Evolutionary conservation across 106 monocot species (phyloP), one percentile per base, ranked within the genome.

Genomic region (Chionographis japonica): DNA sequence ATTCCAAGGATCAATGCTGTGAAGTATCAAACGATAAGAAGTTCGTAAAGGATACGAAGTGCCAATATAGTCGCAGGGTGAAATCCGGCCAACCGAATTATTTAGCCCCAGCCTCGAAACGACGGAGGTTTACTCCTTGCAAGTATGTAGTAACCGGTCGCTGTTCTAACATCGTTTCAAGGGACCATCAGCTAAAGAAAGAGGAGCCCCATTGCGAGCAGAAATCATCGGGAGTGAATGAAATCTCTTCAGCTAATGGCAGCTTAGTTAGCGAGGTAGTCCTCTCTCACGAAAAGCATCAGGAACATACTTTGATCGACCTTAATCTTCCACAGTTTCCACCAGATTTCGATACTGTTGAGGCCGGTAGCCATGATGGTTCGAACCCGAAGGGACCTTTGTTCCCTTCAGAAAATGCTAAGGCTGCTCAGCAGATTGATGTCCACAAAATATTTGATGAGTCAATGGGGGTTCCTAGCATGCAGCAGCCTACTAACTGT

Each of bases 301-400:
- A 67, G 51, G 49, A 70, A 12, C 68, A 69, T 61, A 53, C 54
- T 71, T 39, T 86, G 16, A 71, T 94, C 65, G 95, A 95, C 68
- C 77, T 98, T 40, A 92, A 98, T 69, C 15, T 90, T 6, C 86
- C 27, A 27, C 27, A 27, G 27, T 46, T 79, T 65, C 81, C 88
- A 19, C 75, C 78, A 8, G 88, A 88, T 49, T 68, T 71, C 54
- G 88, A 85, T 36, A 43, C 41, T 15, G 61, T 41, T 56, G 84
- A 66, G 4, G 61, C 54, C 36, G 68, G 61, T 20, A 76, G 43
- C 17, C 59, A 71, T 40, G 68, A 75, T 19, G 51, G 65, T 6
- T 4, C 38, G 6, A 71, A 77, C 20, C 6, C 35, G 46, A 54
- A 56, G 40, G 65, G 60, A 50, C 13, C 40, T 6, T 40, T 12